A percentile compares a stretch with the other conserved stretches of the same genome.
These are phyloP conservation scores for Calonectria crousiana DNA, from an alignment of 2,329 filamentous ascomycete genomes.

Conservation along the genomic window DNA sequence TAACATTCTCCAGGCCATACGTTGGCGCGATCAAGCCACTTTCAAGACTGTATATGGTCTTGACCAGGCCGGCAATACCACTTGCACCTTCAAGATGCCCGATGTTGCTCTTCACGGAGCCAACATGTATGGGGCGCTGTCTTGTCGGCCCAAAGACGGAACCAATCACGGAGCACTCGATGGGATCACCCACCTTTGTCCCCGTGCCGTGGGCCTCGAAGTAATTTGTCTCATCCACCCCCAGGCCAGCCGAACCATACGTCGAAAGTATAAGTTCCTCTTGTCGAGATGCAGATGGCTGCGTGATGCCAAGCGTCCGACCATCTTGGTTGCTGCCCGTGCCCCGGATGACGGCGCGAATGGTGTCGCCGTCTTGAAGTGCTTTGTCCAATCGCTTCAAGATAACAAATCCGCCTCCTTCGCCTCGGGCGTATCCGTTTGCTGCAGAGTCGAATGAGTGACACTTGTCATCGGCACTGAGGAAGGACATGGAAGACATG, in stretches of 20 bases:
- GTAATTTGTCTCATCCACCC: constrained; percentile 41
- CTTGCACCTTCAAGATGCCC: constrained; percentile 29
- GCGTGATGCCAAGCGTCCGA: constrained; percentile 53
- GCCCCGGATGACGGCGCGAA: too few species aligned
- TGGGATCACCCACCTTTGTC: constrained; percentile 9
- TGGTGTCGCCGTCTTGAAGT: too few species aligned
- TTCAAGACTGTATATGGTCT: constrained; percentile 25
- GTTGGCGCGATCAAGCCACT: constrained; percentile 24
- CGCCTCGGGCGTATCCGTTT: constrained; percentile 48
- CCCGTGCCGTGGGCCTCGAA: constrained; percentile 48
- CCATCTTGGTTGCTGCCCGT: constrained; percentile 53
- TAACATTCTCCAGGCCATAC: constrained; percentile 11
- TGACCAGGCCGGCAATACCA: constrained; percentile 26
- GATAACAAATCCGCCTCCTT: constrained; percentile 52
- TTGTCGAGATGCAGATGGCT: constrained; percentile 28
- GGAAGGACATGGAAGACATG: constrained; percentile 43
- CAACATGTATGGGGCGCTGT: constrained; percentile 1
- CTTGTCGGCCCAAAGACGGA: constrained; percentile 4
- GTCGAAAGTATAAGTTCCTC: constrained; percentile 43
- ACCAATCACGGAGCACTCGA: background rate
- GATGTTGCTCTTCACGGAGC: constrained; percentile 34
- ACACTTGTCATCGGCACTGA: constrained; percentile 46
- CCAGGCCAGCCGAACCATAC: constrained; percentile 44
- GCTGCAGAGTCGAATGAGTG: constrained; percentile 48
- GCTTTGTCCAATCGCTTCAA: constrained; percentile 62